phyloP scores from a whole-genome alignment of 768 basidiomycete species.

The Cystofilobasidium bisporidii region DNA sequence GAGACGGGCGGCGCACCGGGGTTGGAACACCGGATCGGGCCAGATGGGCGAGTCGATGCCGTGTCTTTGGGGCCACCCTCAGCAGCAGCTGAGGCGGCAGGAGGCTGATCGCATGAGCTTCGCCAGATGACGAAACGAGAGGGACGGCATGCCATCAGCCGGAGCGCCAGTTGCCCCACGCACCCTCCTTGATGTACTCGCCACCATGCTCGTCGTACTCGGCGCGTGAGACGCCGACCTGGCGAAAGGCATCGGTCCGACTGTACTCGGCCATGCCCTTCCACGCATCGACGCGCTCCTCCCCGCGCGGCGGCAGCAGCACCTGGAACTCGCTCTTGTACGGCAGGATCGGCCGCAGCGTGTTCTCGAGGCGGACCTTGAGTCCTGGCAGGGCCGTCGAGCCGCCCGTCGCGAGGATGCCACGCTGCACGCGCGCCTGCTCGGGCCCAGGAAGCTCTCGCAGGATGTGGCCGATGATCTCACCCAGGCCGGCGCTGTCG shows the following conservation, averaged over 20 bases:
- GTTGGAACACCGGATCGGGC: too few species aligned
- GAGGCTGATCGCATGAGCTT: too few species aligned
- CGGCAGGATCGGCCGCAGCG: conserved; percentile 74
- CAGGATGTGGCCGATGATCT: conserved; percentile 76
- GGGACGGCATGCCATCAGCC: conserved; percentile 1
- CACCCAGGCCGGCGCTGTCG: conserved; percentile 88
- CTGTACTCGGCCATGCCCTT: conserved; percentile 70
- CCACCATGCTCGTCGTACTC: conserved; percentile 88
- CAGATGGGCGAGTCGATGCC: too few species aligned
- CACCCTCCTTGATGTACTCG: conserved; percentile 42
- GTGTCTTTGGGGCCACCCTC: too few species aligned
- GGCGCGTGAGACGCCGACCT: conserved; percentile 55
- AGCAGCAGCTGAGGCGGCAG: too few species aligned
- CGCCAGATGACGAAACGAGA: background rate
- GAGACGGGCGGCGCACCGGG: background rate
- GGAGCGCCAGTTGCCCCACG: background rate
- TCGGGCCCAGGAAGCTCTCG: conserved; percentile 59
- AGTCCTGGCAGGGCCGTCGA: conserved; percentile 68
- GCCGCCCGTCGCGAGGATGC: conserved; percentile 79
- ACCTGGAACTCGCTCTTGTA: conserved; percentile 67
- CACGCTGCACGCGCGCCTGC: conserved; percentile 64
- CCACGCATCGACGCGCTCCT: conserved; percentile 75
- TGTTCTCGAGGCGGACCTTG: conserved; percentile 54
- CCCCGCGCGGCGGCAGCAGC: conserved; percentile 47
- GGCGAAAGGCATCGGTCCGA: conserved; percentile 40